Evolutionary conservation across 2,329 filamentous ascomycete genomes (phyloP).

Genomic region (Colletotrichum camelliae): DNA sequence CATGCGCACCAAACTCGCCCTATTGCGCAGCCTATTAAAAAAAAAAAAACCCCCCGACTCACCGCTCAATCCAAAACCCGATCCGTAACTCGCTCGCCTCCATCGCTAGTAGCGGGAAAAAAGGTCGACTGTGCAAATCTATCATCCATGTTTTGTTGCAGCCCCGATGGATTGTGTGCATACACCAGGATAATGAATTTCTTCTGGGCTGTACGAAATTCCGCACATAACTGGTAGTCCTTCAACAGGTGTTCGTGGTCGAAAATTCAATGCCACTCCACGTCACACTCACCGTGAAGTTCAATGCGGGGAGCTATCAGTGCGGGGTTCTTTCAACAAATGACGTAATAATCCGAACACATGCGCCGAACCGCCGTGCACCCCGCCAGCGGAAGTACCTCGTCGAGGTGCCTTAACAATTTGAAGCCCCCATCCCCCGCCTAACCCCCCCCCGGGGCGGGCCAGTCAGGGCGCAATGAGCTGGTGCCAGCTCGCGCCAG

Average conservation of each 20-base stretch:
- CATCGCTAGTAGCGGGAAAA: neutral
- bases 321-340: constrained; percentile 3
- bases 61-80: constrained; percentile 11
- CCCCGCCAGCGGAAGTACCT: neutral
- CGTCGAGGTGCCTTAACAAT: neutral
- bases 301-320: neutral
- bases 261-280: neutral
- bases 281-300: neutral
- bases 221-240: neutral
- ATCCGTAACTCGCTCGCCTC: constrained; percentile 9
- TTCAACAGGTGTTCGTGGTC: neutral
- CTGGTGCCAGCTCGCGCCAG: neutral
- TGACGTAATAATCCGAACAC: constrained; percentile 10
- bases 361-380: neutral
- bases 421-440: neutral
- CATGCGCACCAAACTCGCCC: neutral
- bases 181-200: neutral
- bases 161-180: neutral
- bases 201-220: neutral
- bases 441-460: neutral
- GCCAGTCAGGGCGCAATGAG: neutral
- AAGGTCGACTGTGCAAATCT: neutral
- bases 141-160: neutral
- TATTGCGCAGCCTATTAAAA: neutral
- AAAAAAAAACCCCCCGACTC: neutral